Evolutionary conservation across 176 grass and related monocot genomes (phyloP), one percentile per base, ranked within the genome.

Genomic region (Guadua angustifolia): DNA sequence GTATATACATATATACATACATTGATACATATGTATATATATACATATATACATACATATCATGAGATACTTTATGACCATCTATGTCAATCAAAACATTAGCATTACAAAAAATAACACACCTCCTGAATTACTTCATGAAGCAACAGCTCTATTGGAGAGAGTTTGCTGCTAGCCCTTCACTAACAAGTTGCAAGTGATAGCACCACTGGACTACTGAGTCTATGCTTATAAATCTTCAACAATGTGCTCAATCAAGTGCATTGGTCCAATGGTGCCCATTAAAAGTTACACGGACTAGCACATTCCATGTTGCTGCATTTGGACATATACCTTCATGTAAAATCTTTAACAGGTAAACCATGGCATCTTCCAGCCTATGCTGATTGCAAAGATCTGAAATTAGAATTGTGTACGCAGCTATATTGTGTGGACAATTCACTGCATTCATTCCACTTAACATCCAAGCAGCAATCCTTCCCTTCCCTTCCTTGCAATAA

Each of bases 301-400:
- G 63, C 40, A 91, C 85, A 35, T 86, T 94, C 95, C 95, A 95
- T 53, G 88, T 95, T 65, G 87, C 92, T 86, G 78, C 81, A 87
- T 91, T 98, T 70, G 95, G 92, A 85, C 14, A 85, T 62, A 98
- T 82, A 32, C 95, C 89, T 88, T 94, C 92, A 82, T 89, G 64
- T 52, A 94, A 85, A 90, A 94, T 91, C 85, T 95, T 98, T 72
- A 93, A 80, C 22, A 95, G 86, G 76, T 91, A 93, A 33, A 92
- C 84, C 76, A 91, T 87, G 56, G 95, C 85, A 92, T 91, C 83
- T 84, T 90, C 89, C 33, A 93, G 46, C 69, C 80, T 95, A 33
- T 91, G 63, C 38, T 91, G 65, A 49, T 81, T 84, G 88, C 95
- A 98, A 45, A 98, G 87, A 57, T 89, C 88, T 45, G 90, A 84